Evolutionary conservation across 306 rosid species (phyloP).

Genomic region (Glycyrrhiza uralensis): DNA sequence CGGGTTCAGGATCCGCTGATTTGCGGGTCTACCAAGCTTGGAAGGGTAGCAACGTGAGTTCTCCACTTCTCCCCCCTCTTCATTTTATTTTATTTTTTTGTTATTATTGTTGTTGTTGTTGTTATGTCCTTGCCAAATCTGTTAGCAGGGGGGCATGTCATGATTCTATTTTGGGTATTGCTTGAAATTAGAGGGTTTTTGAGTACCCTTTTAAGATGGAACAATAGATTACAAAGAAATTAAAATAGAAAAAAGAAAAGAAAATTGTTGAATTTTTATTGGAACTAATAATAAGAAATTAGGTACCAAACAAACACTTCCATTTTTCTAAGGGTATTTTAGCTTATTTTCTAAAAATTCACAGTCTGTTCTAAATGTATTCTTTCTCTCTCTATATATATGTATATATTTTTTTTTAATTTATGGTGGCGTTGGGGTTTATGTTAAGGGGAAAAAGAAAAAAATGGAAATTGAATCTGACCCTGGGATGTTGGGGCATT

Average conservation of each 20-base stretch:
- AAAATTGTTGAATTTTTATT: too few relatives aligned
- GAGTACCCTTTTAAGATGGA: too few relatives aligned
- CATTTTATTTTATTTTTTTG: neutral
- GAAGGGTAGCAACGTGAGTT: constrained; percentile 92
- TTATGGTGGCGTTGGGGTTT: neutral
- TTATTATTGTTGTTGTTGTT: neutral
- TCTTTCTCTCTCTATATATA: too few relatives aligned
- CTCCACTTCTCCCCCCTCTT: neutral
- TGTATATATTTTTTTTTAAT: neutral
- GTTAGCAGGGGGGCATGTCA: neutral
- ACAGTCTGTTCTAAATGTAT: too few relatives aligned
- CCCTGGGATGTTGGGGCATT: neutral
- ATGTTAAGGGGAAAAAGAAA: neutral
- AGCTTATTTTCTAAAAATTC: too few relatives aligned
- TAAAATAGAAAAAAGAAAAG: too few relatives aligned
- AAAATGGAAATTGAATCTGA: neutral
- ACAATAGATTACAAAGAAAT: too few relatives aligned
- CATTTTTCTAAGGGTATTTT: too few relatives aligned
- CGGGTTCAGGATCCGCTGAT: constrained; percentile 70
- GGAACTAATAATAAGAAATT: too few relatives aligned
- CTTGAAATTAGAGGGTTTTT: too few relatives aligned
- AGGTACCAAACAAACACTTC: too few relatives aligned
- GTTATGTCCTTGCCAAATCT: neutral
- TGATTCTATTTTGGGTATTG: neutral
- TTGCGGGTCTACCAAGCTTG: constrained; percentile 75